Evolutionary conservation across 176 grass and related monocot genomes (phyloP).

Genomic region (Oryza brachyantha): DNA sequence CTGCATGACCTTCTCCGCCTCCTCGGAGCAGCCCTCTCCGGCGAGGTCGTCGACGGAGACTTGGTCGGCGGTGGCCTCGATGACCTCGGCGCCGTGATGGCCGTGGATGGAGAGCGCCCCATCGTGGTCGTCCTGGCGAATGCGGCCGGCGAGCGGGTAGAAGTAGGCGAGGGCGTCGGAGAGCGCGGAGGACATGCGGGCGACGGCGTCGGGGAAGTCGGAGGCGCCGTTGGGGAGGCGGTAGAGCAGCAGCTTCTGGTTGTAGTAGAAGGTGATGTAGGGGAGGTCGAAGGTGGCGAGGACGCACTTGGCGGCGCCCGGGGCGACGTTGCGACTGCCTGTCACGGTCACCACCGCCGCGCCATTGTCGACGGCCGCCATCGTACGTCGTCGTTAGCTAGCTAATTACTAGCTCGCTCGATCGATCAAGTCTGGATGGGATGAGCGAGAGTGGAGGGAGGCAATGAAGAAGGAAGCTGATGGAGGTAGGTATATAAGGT

Average conservation of each 20-base stretch:
- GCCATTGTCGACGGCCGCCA: conserved; percentile 55
- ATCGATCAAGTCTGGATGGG: not conserved
- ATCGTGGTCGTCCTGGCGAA: conserved; percentile 60
- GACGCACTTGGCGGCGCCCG: conserved; percentile 42
- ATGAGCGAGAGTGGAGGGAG: not conserved
- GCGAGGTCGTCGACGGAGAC: conserved; percentile 60
- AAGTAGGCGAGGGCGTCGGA: conserved; percentile 71
- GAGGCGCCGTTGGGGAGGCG: conserved; percentile 31
- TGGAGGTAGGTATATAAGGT: too few species aligned
- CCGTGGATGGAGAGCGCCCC: conserved; percentile 43
- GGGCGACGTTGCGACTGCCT: conserved; percentile 30
- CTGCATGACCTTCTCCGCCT: conserved; percentile 55
- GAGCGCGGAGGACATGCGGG: conserved; percentile 53
- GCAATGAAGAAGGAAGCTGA: too few species aligned
- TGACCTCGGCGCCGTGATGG: conserved; percentile 57
- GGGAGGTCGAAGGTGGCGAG: conserved; percentile 90
- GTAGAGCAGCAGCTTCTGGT: conserved; percentile 96
- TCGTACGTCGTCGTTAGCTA: too few species aligned
- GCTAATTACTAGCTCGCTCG: too few species aligned
- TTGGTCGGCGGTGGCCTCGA: conserved; percentile 60
- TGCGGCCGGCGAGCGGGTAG: conserved; percentile 70
- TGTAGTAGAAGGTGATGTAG: conserved; percentile 99
- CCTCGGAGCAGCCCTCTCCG: conserved; percentile 32
- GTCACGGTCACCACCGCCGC: conserved; percentile 36
- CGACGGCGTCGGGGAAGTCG: conserved; percentile 55